phyloP scores from a whole-genome alignment of 208 protist species.

The Paratrypanosoma confusum region DNA sequence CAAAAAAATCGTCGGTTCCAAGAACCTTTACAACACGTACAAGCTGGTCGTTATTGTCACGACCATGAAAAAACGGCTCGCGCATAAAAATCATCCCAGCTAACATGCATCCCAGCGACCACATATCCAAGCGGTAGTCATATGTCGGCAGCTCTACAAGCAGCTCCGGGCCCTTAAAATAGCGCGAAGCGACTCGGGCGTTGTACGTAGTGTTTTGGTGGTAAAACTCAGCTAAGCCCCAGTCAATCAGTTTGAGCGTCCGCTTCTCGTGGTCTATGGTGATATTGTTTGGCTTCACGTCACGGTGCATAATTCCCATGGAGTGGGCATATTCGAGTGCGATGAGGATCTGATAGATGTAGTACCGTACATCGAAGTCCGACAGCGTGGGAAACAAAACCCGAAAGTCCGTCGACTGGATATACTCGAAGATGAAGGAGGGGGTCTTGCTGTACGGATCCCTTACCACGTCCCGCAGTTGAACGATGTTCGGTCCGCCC shows the following conservation, averaged over 20 bases:
- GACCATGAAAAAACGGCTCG: constrained; percentile 99
- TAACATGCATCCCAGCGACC: constrained; percentile 99
- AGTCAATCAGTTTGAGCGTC: constrained; percentile 97
- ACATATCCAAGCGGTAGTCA: constrained; percentile 99
- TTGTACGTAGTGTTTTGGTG: constrained; percentile 97
- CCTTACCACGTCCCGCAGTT: constrained; percentile 97
- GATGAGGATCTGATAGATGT: constrained; percentile 96
- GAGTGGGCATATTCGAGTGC: constrained; percentile 95
- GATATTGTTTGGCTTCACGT: constrained; percentile 99
- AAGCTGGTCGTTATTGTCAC: constrained; percentile 99
- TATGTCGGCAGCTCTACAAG: constrained; percentile 97
- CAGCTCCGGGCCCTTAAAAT: constrained; percentile 99
- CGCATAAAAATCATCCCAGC: constrained; percentile 99
- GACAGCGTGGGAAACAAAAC: constrained; percentile 95
- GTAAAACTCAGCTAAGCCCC: constrained; percentile 99
- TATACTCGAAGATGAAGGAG: constrained; percentile 98
- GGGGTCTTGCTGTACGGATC: constrained; percentile 97
- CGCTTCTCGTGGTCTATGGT: constrained; percentile 97
- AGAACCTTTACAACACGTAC: constrained; percentile 96
- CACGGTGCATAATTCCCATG: constrained; percentile 99
- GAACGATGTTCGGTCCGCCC: constrained; percentile 98
- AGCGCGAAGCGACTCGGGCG: constrained; percentile 98
- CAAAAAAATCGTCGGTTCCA: constrained; percentile 93
- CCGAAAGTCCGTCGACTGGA: constrained; percentile 97
- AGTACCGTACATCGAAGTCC: constrained; percentile 97